Evolutionary conservation across 768 basidiomycete genomes (phyloP).

Genomic region (Suillus fuscotomentosus): DNA sequence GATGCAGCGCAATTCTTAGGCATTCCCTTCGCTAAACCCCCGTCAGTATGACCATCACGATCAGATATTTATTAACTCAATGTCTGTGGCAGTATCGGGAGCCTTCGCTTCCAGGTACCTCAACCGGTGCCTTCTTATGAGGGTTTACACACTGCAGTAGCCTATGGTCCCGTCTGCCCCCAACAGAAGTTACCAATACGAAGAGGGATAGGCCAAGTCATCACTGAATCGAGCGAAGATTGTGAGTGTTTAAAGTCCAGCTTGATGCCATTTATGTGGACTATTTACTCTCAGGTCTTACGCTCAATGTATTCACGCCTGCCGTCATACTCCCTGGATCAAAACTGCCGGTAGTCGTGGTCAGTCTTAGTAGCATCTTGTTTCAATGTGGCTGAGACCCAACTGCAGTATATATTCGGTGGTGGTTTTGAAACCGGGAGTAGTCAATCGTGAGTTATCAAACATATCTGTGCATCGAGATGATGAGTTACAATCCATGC

Average conservation of each 20-base stretch:
- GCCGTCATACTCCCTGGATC: slow-evolving; percentile 10
- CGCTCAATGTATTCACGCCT: slow-evolving; percentile 21
- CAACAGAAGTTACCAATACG: slow-evolving; percentile 37
- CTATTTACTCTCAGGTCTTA: slow-evolving; percentile 20
- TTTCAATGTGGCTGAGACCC: not conserved
- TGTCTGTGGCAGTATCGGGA: too few relatives aligned
- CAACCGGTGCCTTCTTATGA: too few relatives aligned
- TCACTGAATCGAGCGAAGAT: slow-evolving; percentile 40
- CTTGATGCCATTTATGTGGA: not conserved
- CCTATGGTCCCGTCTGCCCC: slow-evolving; percentile 44
- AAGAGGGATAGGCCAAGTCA: slow-evolving; percentile 28
- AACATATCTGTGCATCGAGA: not conserved
- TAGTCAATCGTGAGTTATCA: not conserved
- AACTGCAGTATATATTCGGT: not conserved
- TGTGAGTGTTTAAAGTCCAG: slow-evolving; percentile 37
- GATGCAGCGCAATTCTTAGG: too few relatives aligned
- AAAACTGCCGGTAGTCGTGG: slow-evolving; percentile 23
- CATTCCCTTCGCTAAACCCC: too few relatives aligned
- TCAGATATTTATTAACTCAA: too few relatives aligned
- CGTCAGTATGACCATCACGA: too few relatives aligned
- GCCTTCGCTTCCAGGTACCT: too few relatives aligned
- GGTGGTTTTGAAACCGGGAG: not conserved
- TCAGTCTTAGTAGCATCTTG: slow-evolving; percentile 3
- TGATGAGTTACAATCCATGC: not conserved
- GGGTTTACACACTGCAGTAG: too few relatives aligned